Conservation (phyloP, 2,329 filamentous ascomycete genomes). For the Ophiostoma fasciatum region DNA sequence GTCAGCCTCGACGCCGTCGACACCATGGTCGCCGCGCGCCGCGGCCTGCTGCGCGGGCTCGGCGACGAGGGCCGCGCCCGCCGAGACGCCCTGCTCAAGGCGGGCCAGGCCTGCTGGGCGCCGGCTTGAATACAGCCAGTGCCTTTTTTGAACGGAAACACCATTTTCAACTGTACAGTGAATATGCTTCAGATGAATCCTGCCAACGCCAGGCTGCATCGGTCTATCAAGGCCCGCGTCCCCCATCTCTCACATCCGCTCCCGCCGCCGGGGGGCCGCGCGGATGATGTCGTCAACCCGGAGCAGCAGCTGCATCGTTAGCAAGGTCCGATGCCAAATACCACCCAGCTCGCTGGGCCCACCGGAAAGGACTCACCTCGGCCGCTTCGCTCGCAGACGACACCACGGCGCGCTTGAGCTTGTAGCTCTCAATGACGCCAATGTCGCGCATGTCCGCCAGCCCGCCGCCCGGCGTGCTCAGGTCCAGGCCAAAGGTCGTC, state of each 20-base stretch:
- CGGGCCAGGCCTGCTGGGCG: slow-evolving; percentile 6
- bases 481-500: slow-evolving; percentile 79
- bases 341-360: too few relatives aligned
- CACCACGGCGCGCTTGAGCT: slow-evolving; percentile 95
- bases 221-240: not conserved
- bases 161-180: too few relatives aligned
- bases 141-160: too few relatives aligned
- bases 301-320: slow-evolving; percentile 53
- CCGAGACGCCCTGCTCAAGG: not conserved
- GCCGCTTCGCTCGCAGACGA: slow-evolving; percentile 92
- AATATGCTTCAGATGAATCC: not conserved
- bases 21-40: slow-evolving; percentile 33
- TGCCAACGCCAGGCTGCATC: not conserved
- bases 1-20: slow-evolving; percentile 46
- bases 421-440: slow-evolving; percentile 95
- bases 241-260: slow-evolving; percentile 30
- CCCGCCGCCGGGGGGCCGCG: slow-evolving; percentile 69
- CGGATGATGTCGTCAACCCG: slow-evolving; percentile 97
- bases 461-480: slow-evolving; percentile 77
- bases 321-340: not conserved
- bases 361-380: slow-evolving; percentile 49
- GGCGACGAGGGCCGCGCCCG: not conserved
- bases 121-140: too few relatives aligned
- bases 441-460: slow-evolving; percentile 92
- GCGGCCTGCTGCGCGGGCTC: slow-evolving; percentile 17